phyloP scores from a whole-genome alignment of 2,329 filamentous ascomycete genomes.

The Ilyonectria robusta region DNA sequence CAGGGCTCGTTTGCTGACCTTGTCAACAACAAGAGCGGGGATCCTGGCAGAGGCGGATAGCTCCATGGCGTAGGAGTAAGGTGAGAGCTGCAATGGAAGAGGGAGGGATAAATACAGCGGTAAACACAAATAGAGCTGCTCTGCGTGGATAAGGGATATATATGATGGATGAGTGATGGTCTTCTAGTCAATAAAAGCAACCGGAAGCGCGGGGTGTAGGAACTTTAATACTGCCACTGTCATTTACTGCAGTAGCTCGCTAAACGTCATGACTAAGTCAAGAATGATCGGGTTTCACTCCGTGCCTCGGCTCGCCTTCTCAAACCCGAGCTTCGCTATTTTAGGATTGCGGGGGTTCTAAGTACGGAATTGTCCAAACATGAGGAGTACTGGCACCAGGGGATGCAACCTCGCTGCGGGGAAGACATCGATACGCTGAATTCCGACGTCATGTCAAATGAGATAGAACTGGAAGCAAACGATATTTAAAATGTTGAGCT shows the following conservation, averaged over 20 bases:
- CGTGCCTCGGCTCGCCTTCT: neutral
- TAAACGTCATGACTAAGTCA: neutral
- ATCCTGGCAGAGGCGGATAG: neutral
- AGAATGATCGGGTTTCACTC: neutral
- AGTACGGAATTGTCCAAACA: no score
- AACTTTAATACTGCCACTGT: neutral
- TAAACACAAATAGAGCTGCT: no score
- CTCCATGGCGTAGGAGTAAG: neutral
- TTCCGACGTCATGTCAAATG: no score
- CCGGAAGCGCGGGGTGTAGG: neutral
- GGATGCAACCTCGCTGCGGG: no score
- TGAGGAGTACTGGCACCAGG: no score
- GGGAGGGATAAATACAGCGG: neutral
- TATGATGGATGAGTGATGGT: neutral
- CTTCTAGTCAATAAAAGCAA: neutral
- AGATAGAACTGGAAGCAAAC: no score
- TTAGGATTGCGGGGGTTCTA: no score
- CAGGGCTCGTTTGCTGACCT: neutral
- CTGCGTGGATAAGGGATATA: no score
- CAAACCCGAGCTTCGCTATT: neutral
- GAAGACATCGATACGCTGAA: no score
- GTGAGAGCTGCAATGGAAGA: neutral
- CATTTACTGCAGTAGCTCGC: neutral
- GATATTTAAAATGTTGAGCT: no score
- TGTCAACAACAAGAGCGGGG: neutral